Percentiles rank a stretch among this genome's conserved stretches.
Evolutionary conservation across 495 filamentous ascomycete genomes (phyloP).

Genomic region (Aspergillus haitiensis): DNA sequence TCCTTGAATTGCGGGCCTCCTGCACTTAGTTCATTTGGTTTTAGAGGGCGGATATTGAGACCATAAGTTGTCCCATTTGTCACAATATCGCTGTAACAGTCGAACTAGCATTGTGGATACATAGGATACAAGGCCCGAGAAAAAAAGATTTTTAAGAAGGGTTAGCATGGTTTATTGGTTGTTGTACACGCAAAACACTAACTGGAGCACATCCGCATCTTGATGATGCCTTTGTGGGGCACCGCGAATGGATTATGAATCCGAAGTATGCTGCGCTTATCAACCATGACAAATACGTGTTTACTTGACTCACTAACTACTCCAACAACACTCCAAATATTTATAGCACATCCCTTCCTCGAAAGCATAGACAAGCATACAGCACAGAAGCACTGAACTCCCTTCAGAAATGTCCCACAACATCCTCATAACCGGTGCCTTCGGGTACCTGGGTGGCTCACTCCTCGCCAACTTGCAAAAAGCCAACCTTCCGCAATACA

Average conservation of each 20-base stretch:
- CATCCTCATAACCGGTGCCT: slow-evolving; percentile 52
- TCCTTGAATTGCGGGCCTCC: too few relatives aligned
- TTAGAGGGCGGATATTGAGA: too few relatives aligned
- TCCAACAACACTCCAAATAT: not conserved
- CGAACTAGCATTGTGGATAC: too few relatives aligned
- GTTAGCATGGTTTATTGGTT: too few relatives aligned
- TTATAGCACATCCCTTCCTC: not conserved
- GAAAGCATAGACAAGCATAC: not conserved
- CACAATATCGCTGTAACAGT: too few relatives aligned
- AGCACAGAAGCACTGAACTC: not conserved
- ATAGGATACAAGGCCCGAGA: too few relatives aligned
- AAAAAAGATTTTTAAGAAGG: too few relatives aligned
- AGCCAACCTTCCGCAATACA: slow-evolving; percentile 40
- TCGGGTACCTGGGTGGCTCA: slow-evolving; percentile 52
- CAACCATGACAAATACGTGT: not conserved
- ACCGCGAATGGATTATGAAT: not conserved
- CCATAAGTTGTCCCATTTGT: too few relatives aligned
- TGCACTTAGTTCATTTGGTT: too few relatives aligned
- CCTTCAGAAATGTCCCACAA: slow-evolving; percentile 30
- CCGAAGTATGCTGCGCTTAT: not conserved
- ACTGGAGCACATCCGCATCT: not conserved
- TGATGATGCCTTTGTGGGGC: not conserved
- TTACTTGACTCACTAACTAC: not conserved
- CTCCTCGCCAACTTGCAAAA: slow-evolving; percentile 41
- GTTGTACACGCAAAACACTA: too few relatives aligned